Conservation (phyloP, 1,284 basidiomycete species). For the Rhodotorula glutinis region DNA sequence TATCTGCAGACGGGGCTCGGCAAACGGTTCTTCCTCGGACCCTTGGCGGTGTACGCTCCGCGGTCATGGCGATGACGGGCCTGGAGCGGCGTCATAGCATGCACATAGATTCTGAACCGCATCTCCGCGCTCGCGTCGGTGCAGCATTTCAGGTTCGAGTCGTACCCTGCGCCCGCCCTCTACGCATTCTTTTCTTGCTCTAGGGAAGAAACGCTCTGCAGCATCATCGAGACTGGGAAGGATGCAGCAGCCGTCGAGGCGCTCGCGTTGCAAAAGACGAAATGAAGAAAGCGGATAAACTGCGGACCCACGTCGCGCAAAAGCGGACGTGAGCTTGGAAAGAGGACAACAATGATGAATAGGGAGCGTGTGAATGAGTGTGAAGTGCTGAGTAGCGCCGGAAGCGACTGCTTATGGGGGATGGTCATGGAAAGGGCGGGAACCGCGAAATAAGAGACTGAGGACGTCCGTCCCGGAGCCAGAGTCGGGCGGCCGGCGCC, state of each 20-base stretch:
- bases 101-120: neutral
- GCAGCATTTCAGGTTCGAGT: too few relatives aligned
- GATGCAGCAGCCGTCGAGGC: slow-evolving; percentile 13
- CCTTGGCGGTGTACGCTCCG: slow-evolving; percentile 8
- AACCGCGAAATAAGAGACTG: too few relatives aligned
- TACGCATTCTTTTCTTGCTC: too few relatives aligned
- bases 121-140: neutral
- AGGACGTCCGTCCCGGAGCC: too few relatives aligned
- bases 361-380: neutral
- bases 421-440: neutral
- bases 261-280: neutral
- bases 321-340: neutral
- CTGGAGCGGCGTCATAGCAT: neutral
- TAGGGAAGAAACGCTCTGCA: too few relatives aligned
- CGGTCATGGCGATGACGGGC: neutral
- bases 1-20: slow-evolving; percentile 24
- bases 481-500: too few relatives aligned
- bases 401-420: neutral
- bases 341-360: neutral
- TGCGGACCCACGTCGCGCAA: neutral
- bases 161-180: too few relatives aligned
- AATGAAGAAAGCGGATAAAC: neutral
- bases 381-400: neutral
- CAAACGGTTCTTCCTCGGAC: slow-evolving; percentile 26
- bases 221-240: too few relatives aligned